Evolutionary conservation across 192 early-diverging fungal genomes (phyloP).

Genomic region (Coemansia sp.): DNA sequence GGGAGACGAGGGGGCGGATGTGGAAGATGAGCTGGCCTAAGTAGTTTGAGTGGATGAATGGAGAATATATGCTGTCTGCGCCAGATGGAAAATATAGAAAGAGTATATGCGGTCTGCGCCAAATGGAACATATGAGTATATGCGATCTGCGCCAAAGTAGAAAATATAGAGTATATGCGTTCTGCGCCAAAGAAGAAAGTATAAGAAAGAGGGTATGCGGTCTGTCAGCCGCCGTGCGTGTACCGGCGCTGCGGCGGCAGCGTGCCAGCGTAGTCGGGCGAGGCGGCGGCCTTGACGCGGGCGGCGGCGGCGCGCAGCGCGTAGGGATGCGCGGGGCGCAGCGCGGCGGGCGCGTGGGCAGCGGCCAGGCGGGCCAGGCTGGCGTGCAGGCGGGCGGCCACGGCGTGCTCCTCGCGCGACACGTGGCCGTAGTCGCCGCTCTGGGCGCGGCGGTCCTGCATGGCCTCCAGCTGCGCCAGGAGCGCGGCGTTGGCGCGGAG

Average conservation of each 20-base stretch:
- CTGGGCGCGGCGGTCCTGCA: conserved; percentile 34
- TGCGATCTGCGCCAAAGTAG: too few species aligned
- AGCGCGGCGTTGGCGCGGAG: conserved; percentile 20
- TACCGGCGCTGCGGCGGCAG: conserved; percentile 41
- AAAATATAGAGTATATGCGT: too few species aligned
- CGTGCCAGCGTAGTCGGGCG: conserved; percentile 36
- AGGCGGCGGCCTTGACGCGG: conserved; percentile 2
- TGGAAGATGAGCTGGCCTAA: conserved; percentile 51
- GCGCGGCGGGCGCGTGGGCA: conserved; percentile 12
- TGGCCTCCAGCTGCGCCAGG: conserved; percentile 16
- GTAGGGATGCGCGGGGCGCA: too few species aligned
- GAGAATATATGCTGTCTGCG: too few species aligned
- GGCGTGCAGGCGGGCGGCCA: conserved; percentile 24
- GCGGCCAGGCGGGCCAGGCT: conserved; percentile 20
- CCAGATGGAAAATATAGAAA: too few species aligned
- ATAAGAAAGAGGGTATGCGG: too few species aligned
- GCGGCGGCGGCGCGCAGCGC: too few species aligned
- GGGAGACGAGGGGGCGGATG: conserved; percentile 30
- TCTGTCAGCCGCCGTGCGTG: too few species aligned
- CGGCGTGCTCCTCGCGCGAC: conserved; percentile 16
- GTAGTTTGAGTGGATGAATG: too few species aligned
- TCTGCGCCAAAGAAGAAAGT: too few species aligned
- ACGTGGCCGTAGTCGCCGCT: conserved; percentile 18
- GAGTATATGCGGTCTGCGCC: too few species aligned
- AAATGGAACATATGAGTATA: conserved; percentile 28